These are phyloP conservation scores for Didymosphaeria variabile DNA, from an alignment of 2,329 filamentous ascomycete species.

Conservation along the genomic window DNA sequence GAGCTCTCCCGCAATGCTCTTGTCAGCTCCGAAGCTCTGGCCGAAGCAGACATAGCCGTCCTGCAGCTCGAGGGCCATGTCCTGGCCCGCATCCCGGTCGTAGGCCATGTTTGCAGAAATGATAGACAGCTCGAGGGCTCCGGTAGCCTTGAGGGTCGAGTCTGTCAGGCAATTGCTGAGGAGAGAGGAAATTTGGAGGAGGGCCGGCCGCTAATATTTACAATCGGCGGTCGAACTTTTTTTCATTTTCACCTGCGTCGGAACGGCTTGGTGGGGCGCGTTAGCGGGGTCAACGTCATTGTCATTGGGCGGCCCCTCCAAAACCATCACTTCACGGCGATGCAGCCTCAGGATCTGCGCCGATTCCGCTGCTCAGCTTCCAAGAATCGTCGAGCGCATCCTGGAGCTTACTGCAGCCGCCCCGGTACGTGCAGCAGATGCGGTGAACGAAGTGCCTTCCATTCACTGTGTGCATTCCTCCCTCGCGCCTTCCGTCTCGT, in stretches of 20 bases:
- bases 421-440: neutral
- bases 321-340: neutral
- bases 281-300: conserved; percentile 8
- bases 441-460: neutral
- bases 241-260: conserved; percentile 14
- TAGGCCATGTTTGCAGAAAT: conserved; percentile 41
- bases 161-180: conserved; percentile 42
- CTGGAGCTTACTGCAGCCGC: neutral
- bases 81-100: conserved; percentile 56
- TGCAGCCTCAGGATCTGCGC: neutral
- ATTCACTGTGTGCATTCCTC: neutral
- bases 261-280: neutral
- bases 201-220: neutral
- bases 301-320: conserved; percentile 4
- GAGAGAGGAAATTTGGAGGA: conserved; percentile 29
- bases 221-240: conserved; percentile 7
- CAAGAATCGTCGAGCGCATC: neutral
- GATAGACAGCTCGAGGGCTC: conserved; percentile 46
- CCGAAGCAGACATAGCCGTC: conserved; percentile 93
- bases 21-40: conserved; percentile 94
- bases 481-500: neutral
- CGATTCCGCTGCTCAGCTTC: neutral
- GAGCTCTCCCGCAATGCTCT: conserved; percentile 93
- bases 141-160: conserved; percentile 41
- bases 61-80: conserved; percentile 89